A percentile compares a stretch with the other conserved stretches of the same genome.
phyloP scores from a whole-genome alignment of 2,329 filamentous ascomycete species.

The Plenodomus biglobosus region DNA sequence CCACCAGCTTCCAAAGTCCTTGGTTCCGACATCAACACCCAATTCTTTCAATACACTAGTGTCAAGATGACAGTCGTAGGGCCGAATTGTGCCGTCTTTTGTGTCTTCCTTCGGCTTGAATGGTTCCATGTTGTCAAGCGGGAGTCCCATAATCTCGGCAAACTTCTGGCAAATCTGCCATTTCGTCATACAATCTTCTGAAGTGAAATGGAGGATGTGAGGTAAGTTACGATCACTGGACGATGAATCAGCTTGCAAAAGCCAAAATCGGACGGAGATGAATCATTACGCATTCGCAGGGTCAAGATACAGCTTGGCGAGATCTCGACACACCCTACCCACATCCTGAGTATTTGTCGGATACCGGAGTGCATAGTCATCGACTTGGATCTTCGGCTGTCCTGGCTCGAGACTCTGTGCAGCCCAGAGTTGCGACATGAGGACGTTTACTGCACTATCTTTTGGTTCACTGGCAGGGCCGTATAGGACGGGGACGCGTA shows the following conservation, averaged over 20 bases:
- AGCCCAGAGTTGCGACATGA: constrained; percentile 77
- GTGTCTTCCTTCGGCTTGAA: constrained; percentile 65
- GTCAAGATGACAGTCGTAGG: constrained; percentile 86
- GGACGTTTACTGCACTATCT: constrained; percentile 80
- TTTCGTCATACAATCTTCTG: constrained; percentile 84
- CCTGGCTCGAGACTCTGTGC: constrained; percentile 59
- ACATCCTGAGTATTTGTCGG: constrained; percentile 90
- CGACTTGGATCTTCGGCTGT: constrained; percentile 67
- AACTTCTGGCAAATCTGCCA: constrained; percentile 82
- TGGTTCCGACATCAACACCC: constrained; percentile 72
- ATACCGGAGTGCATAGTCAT: constrained; percentile 81
- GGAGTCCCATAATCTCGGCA: constrained; percentile 75
- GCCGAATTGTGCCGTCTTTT: constrained; percentile 70
- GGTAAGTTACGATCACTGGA: constrained; percentile 57
- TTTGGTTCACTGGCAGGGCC: constrained; percentile 66
- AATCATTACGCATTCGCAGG: constrained; percentile 30
- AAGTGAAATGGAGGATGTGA: constrained; percentile 77
- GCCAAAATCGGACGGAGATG: not conserved
- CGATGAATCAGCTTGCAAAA: too few species aligned
- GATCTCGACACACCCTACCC: constrained; percentile 73
- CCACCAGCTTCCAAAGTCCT: constrained; percentile 83
- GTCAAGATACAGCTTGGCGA: constrained; percentile 65
- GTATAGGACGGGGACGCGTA: constrained; percentile 83
- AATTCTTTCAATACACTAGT: constrained; percentile 72
- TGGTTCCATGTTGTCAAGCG: constrained; percentile 65